These are phyloP conservation scores for Takashimella tepidaria DNA, from an alignment of 1,284 basidiomycete genomes.

Conservation along the genomic window DNA sequence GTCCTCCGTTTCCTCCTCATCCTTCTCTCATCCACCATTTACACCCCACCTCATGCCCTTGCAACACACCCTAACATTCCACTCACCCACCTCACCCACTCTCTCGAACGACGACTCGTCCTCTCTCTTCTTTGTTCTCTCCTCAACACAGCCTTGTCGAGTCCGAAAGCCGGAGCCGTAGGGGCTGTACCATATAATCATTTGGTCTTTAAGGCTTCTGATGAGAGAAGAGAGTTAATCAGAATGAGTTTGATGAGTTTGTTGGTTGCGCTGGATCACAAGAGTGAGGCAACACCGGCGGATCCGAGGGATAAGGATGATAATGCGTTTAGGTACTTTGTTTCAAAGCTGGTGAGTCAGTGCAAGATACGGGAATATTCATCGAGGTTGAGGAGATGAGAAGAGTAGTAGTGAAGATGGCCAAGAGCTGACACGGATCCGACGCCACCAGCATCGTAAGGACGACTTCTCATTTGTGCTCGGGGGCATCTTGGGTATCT, in stretches of 20 bases:
- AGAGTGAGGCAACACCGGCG: constrained; percentile 49
- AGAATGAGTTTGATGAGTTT: constrained; percentile 68
- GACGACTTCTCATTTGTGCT: constrained; percentile 81
- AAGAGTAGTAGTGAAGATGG: too few species aligned
- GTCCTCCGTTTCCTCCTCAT: constrained; percentile 78
- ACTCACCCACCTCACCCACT: constrained; percentile 70
- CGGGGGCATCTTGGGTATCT: constrained; percentile 62
- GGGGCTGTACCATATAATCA: constrained; percentile 74
- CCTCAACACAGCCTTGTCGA: constrained; percentile 74
- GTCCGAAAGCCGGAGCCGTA: constrained; percentile 52
- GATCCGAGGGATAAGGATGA: constrained; percentile 51
- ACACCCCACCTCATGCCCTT: constrained; percentile 64
- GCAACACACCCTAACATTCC: constrained; percentile 67
- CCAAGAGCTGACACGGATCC: neutral
- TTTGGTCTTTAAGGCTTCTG: constrained; percentile 76
- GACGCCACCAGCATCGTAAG: constrained; percentile 63
- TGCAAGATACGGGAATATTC: neutral
- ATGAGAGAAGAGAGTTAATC: constrained; percentile 64
- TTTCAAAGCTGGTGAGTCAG: constrained; percentile 70
- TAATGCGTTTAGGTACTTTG: constrained; percentile 83
- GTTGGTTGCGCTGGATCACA: constrained; percentile 73
- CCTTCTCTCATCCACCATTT: constrained; percentile 80
- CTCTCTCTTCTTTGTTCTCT: constrained; percentile 84
- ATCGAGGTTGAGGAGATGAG: too few species aligned
- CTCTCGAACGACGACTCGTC: constrained; percentile 70